phyloP scores from a whole-genome alignment of 2,329 filamentous ascomycete genomes.

The Verruconis gallopava region DNA sequence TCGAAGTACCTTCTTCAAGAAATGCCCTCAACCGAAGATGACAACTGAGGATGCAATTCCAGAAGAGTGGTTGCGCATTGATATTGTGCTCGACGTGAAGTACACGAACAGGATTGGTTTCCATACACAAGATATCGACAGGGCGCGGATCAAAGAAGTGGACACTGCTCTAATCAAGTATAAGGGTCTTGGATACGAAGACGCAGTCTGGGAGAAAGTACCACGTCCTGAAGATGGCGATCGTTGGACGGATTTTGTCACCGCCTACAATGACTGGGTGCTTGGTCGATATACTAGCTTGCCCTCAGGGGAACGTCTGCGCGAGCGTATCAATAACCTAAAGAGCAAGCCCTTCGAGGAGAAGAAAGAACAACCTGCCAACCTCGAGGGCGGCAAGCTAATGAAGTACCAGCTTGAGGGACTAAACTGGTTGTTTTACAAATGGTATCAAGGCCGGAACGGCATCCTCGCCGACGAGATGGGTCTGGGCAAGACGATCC shows the following conservation, averaged over 20 bases:
- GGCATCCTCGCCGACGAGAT: constrained; percentile 94
- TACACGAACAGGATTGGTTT: constrained; percentile 48
- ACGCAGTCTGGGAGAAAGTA: constrained; percentile 78
- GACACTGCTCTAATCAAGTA: constrained; percentile 74
- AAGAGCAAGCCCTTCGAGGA: constrained; percentile 56
- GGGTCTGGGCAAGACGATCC: constrained; percentile 95
- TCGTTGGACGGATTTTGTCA: constrained; percentile 66
- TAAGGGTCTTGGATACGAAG: constrained; percentile 81
- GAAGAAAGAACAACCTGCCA: constrained; percentile 57
- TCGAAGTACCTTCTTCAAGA: constrained; percentile 65
- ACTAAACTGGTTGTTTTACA: constrained; percentile 88
- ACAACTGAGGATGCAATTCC: constrained; percentile 68
- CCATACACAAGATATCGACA: constrained; percentile 54
- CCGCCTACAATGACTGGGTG: constrained; percentile 78
- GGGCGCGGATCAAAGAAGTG: constrained; percentile 59
- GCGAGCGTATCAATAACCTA: constrained; percentile 54
- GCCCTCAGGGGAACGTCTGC: constrained; percentile 42
- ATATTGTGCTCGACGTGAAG: constrained; percentile 76
- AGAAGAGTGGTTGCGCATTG: constrained; percentile 71
- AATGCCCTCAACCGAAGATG: constrained; percentile 54
- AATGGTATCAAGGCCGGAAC: constrained; percentile 71
- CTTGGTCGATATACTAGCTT: constrained; percentile 61
- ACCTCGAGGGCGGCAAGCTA: constrained; percentile 63
- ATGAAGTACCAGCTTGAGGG: constrained; percentile 93
- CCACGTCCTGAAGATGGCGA: constrained; percentile 52